These are phyloP conservation scores for Colletotrichum sp. DNA, from an alignment of 2,329 filamentous ascomycete species.

Conservation along the genomic window DNA sequence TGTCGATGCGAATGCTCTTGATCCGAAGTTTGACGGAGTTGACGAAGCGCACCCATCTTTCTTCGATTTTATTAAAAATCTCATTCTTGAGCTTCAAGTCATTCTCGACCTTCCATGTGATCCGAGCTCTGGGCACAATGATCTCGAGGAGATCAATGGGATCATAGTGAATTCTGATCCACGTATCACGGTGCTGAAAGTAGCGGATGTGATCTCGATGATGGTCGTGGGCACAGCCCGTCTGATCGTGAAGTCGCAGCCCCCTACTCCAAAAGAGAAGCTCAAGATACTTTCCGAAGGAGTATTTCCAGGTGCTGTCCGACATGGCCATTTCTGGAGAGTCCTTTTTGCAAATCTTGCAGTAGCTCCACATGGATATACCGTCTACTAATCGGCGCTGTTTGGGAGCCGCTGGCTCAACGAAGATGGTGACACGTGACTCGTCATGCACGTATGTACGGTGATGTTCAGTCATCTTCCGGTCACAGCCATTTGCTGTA, in stretches of 20 bases:
- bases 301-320: slow-evolving; percentile 95
- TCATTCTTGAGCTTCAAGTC: slow-evolving; percentile 94
- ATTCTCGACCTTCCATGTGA: slow-evolving; percentile 98
- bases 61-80: slow-evolving; percentile 80
- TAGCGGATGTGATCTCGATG: slow-evolving; percentile 92
- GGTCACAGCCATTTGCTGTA: slow-evolving; percentile 83
- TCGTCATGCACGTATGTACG: slow-evolving; percentile 97
- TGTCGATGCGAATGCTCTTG: slow-evolving; percentile 89
- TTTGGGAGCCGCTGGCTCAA: slow-evolving; percentile 64
- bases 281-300: slow-evolving; percentile 98
- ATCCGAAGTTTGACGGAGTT: slow-evolving; percentile 82
- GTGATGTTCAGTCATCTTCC: slow-evolving; percentile 90
- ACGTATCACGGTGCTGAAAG: slow-evolving; percentile 86
- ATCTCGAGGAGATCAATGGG: slow-evolving; percentile 92
- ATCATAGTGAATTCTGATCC: slow-evolving; percentile 90
- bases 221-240: slow-evolving; percentile 85
- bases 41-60: slow-evolving; percentile 87
- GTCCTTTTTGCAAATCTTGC: slow-evolving; percentile 89
- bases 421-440: slow-evolving; percentile 89
- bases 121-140: slow-evolving; percentile 84
- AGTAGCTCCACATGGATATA: slow-evolving; percentile 98
- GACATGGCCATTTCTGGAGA: slow-evolving; percentile 92
- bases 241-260: slow-evolving; percentile 73
- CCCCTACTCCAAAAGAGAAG: slow-evolving; percentile 94
- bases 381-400: slow-evolving; percentile 57